phyloP scores from a whole-genome alignment of 2,329 filamentous ascomycete species.

The Scortechinia acanthostroma region DNA sequence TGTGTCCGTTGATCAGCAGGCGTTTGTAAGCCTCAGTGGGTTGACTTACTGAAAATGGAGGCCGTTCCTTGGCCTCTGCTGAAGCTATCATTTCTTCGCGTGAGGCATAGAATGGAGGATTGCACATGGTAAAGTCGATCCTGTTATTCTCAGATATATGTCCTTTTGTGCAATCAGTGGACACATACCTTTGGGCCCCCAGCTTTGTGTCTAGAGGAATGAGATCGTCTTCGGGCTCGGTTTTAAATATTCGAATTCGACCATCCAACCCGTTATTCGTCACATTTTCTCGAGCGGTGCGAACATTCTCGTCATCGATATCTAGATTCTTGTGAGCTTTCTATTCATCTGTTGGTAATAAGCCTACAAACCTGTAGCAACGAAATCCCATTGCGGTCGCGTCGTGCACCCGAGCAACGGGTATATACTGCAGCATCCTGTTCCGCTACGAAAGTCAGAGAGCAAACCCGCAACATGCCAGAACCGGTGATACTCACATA shows the following conservation, averaged over 20 bases:
- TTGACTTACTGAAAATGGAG: conserved; percentile 37
- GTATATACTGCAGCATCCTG: conserved; percentile 59
- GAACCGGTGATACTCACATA: conserved; percentile 20
- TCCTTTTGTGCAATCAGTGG: too few species aligned
- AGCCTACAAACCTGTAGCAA: conserved; percentile 45
- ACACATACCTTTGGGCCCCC: conserved; percentile 15
- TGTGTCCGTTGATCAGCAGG: not conserved
- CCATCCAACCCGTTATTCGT: conserved; percentile 35
- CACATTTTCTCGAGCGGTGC: conserved; percentile 21
- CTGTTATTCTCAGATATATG: conserved; percentile 11
- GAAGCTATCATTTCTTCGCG: conserved; percentile 40
- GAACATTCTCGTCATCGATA: not conserved
- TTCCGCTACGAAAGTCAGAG: conserved; percentile 26
- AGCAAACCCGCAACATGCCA: not conserved
- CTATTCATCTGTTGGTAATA: conserved; percentile 42
- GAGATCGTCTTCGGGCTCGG: conserved; percentile 27
- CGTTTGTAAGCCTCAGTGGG: not conserved
- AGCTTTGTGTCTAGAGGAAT: conserved; percentile 39
- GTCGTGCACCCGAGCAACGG: conserved; percentile 45
- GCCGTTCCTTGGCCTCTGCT: conserved; percentile 38
- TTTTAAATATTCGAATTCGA: conserved; percentile 39
- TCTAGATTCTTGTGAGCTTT: conserved; percentile 25
- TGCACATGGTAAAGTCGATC: conserved; percentile 61
- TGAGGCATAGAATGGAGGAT: conserved; percentile 59
- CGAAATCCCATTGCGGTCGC: conserved; percentile 40